Evolutionary conservation across 176 grass and related monocot genomes (phyloP).

Genomic region (Eremochloa ophiuroides): DNA sequence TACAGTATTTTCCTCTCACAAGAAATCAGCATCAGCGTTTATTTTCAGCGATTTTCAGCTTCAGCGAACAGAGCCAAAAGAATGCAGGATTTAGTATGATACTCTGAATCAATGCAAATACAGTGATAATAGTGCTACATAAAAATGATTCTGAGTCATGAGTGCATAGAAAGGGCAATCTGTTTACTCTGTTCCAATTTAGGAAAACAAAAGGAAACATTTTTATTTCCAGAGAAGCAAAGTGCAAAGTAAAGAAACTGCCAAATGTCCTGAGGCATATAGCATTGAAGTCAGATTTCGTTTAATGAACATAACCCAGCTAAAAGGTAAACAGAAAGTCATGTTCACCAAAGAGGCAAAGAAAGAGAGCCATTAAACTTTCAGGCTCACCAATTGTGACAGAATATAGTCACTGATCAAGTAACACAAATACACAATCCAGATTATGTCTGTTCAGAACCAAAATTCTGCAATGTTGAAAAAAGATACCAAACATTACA

Average conservation of each 20-base stretch:
- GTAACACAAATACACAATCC: background rate
- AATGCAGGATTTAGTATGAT: background rate
- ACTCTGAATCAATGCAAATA: background rate
- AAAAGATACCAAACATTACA: conserved; percentile 6
- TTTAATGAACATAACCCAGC: background rate
- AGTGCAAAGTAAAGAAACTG: background rate
- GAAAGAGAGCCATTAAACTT: background rate
- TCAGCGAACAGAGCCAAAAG: too few species aligned
- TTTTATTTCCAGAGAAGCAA: background rate
- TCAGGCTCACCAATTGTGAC: background rate
- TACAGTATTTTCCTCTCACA: too few species aligned
- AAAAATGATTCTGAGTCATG: background rate
- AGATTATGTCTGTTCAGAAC: background rate
- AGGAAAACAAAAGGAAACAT: background rate
- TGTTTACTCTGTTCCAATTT: background rate
- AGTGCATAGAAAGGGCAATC: background rate
- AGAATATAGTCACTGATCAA: background rate
- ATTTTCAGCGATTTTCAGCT: too few species aligned
- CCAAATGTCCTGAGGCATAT: background rate
- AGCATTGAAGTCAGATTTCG: background rate
- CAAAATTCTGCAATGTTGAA: background rate
- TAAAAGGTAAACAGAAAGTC: background rate
- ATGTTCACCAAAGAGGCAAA: background rate
- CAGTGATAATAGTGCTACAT: background rate
- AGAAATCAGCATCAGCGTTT: too few species aligned